Conservation (phyloP, 257 asterid genomes). For the Datura wrightii region DNA sequence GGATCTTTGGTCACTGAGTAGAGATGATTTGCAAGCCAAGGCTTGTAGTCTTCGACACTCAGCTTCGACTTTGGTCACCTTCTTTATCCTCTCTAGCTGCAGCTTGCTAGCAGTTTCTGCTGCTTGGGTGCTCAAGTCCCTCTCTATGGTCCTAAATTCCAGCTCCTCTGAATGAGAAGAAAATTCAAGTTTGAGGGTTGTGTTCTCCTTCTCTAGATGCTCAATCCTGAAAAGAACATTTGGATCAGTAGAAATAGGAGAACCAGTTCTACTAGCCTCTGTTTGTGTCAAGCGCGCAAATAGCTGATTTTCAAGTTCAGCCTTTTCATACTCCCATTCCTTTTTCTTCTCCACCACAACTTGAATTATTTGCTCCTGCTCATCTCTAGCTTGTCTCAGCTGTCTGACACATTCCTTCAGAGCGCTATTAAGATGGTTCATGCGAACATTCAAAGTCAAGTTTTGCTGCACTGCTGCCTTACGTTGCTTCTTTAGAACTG, state of each 20-base stretch:
- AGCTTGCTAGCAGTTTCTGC: conserved; percentile 82
- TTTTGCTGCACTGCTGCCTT: conserved; percentile 71
- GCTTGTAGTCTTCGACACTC: conserved; percentile 56
- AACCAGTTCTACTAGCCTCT: conserved; percentile 40
- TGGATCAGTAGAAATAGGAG: conserved; percentile 42
- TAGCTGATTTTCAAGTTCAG: conserved; percentile 58
- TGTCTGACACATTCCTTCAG: conserved; percentile 80
- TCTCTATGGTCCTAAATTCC: conserved; percentile 54
- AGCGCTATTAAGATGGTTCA: conserved; percentile 77
- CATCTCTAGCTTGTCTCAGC: conserved; percentile 69
- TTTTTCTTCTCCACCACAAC: conserved; percentile 46
- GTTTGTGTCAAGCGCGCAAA: conserved; percentile 46
- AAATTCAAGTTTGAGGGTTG: conserved; percentile 57
- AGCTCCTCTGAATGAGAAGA: conserved; percentile 52
- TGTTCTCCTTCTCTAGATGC: conserved; percentile 61
- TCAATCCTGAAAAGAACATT: conserved; percentile 42
- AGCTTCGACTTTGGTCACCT: conserved; percentile 62
- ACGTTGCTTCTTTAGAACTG: conserved; percentile 66
- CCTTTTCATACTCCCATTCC: conserved; percentile 51
- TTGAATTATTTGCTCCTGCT: conserved; percentile 54
- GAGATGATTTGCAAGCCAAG: conserved; percentile 53
- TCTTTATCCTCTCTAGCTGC: conserved; percentile 70
- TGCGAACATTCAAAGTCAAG: conserved; percentile 62
- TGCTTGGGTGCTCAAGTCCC: conserved; percentile 75
- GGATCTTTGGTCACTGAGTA: conserved; percentile 44